phyloP scores from a whole-genome alignment of 192 early-diverging fungal species.

The Coemansia javaensis region DNA sequence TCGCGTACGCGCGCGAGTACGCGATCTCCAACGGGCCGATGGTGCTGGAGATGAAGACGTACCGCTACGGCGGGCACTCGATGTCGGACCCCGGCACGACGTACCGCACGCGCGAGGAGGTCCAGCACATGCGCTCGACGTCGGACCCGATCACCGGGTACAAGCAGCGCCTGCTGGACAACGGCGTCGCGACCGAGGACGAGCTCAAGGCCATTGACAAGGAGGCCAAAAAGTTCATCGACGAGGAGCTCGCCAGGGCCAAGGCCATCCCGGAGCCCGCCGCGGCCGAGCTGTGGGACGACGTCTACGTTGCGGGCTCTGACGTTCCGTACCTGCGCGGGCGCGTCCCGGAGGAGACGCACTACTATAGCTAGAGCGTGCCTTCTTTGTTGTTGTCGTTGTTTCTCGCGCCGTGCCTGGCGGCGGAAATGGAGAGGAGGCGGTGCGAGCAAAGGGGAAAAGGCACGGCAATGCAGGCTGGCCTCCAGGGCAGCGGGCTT shows the following conservation, averaged over 20 bases:
- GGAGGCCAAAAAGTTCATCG: conserved; percentile 78
- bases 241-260: conserved; percentile 77
- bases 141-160: conserved; percentile 91
- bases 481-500: no score
- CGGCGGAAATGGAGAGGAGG: no score
- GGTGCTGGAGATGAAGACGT: conserved; percentile 93
- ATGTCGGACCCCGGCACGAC: conserved; percentile 99
- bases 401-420: no score
- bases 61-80: conserved; percentile 99
- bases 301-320: conserved; percentile 78
- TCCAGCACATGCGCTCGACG: conserved; percentile 94
- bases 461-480: no score
- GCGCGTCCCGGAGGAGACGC: conserved; percentile 74
- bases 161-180: conserved; percentile 76
- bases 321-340: conserved; percentile 73
- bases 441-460: no score
- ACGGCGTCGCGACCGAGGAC: conserved; percentile 68
- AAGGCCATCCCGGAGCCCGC: conserved; percentile 75
- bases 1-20: conserved; percentile 80
- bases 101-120: conserved; percentile 98
- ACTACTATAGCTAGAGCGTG: conserved; percentile 53
- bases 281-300: conserved; percentile 64
- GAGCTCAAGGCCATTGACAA: conserved; percentile 94
- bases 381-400: no score
- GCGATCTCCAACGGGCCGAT: conserved; percentile 78